These are phyloP conservation scores for Selenicereus undatus DNA, from an alignment of 148 eudicot species.

Conservation along the genomic window DNA sequence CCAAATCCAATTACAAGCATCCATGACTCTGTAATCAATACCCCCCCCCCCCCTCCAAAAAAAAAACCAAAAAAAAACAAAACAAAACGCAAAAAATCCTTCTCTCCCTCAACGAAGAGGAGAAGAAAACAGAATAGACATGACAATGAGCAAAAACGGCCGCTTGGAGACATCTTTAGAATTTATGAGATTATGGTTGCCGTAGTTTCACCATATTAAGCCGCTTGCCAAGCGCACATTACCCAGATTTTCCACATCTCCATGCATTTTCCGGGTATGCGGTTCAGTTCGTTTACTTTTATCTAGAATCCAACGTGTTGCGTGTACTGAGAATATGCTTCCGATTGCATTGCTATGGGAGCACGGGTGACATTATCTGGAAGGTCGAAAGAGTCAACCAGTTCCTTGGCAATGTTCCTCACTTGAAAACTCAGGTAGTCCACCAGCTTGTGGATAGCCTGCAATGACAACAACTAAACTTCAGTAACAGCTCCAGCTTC, in stretches of 20 bases:
- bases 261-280: not conserved
- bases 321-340: conserved; percentile 79
- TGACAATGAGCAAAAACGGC: not conserved
- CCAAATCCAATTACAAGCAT: not conserved
- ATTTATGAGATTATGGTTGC: not conserved
- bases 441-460: conserved; percentile 90
- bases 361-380: conserved; percentile 88
- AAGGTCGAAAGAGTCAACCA: conserved; percentile 83
- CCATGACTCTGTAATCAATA: not conserved
- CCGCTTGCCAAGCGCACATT: not conserved
- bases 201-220: not conserved
- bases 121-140: no score
- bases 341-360: conserved; percentile 87
- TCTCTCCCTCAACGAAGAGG: no score
- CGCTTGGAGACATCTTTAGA: not conserved
- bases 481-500: not conserved
- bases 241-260: not conserved
- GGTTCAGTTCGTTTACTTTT: not conserved
- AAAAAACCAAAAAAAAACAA: no score
- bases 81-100: not conserved
- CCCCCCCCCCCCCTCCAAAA: not conserved
- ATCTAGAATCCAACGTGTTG: conserved; percentile 66
- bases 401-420: conserved; percentile 79
- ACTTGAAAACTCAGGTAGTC: conserved; percentile 90
- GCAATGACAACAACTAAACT: conserved; percentile 25